A percentile compares a stretch with the other conserved stretches of the same genome.
Evolutionary conservation across 495 filamentous ascomycete species (phyloP).

Genomic region (Zalerion maritima): DNA sequence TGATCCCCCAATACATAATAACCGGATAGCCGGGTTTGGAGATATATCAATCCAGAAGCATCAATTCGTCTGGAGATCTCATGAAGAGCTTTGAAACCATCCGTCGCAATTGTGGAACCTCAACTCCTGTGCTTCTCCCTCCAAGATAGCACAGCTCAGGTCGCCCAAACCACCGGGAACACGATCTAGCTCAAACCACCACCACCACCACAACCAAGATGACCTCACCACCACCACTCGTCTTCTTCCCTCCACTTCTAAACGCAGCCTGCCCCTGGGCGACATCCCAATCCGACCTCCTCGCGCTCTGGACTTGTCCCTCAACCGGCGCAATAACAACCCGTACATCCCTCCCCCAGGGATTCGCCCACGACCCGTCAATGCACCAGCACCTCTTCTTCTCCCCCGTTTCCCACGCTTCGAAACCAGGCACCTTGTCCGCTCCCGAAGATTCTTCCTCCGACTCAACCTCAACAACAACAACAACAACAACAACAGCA

Average conservation of each 20-base stretch:
- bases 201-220: too few species aligned
- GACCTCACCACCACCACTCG: conserved; percentile 23
- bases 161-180: too few species aligned
- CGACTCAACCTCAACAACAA: conserved; percentile 2
- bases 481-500: conserved; percentile 15
- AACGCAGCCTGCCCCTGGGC: conserved; percentile 63
- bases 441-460: neutral
- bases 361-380: conserved; percentile 43
- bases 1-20: too few species aligned
- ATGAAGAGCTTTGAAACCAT: too few species aligned
- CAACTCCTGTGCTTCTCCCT: too few species aligned
- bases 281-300: conserved; percentile 41
- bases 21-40: too few species aligned
- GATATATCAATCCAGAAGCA: too few species aligned
- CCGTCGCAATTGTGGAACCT: too few species aligned
- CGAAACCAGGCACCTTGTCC: neutral
- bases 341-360: conserved; percentile 42
- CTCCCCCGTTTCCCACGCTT: conserved; percentile 30
- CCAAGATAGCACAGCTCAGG: too few species aligned
- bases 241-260: conserved; percentile 47
- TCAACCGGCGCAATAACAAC: conserved; percentile 57
- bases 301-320: conserved; percentile 36
- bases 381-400: conserved; percentile 55
- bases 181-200: too few species aligned
- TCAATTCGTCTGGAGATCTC: too few species aligned